A percentile compares a stretch with the other conserved stretches of the same genome.
These are phyloP conservation scores for Fusarium sp. DNA, from an alignment of 2,329 filamentous ascomycete species.

Conservation along the genomic window DNA sequence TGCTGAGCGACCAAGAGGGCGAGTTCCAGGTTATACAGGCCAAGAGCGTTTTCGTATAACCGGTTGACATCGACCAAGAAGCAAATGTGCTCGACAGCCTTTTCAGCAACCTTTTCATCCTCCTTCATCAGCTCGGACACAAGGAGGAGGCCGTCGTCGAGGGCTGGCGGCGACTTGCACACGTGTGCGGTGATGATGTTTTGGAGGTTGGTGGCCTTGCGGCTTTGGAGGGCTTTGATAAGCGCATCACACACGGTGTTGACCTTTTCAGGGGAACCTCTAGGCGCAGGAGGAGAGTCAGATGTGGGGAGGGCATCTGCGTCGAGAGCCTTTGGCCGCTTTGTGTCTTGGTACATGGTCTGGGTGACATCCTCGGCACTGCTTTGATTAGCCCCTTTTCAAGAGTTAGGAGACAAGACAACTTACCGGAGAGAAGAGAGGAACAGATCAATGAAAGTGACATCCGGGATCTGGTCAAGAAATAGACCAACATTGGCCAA, in stretches of 20 bases:
- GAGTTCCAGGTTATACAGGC: constrained; percentile 89
- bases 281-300: constrained; percentile 25
- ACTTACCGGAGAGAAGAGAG: constrained; percentile 80
- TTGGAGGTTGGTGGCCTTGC: constrained; percentile 73
- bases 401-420: neutral
- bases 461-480: constrained; percentile 81
- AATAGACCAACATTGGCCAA: constrained; percentile 77
- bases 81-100: constrained; percentile 94
- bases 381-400: constrained; percentile 41
- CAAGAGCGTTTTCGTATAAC: constrained; percentile 88
- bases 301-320: constrained; percentile 10
- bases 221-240: constrained; percentile 68
- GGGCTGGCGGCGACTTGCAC: constrained; percentile 88
- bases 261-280: constrained; percentile 65
- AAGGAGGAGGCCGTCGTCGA: constrained; percentile 82
- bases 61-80: constrained; percentile 94
- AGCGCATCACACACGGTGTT: constrained; percentile 90
- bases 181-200: constrained; percentile 95
- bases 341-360: constrained; percentile 91
- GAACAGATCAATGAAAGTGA: constrained; percentile 87
- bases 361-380: constrained; percentile 91
- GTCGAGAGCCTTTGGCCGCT: constrained; percentile 50
- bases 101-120: constrained; percentile 76
- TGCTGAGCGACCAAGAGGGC: constrained; percentile 92
- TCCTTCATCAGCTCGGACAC: constrained; percentile 77